Evolutionary conservation across 2,329 filamentous ascomycete genomes (phyloP), one percentile per base, ranked within the genome.

Genomic region (Aspergillus neoniger): DNA sequence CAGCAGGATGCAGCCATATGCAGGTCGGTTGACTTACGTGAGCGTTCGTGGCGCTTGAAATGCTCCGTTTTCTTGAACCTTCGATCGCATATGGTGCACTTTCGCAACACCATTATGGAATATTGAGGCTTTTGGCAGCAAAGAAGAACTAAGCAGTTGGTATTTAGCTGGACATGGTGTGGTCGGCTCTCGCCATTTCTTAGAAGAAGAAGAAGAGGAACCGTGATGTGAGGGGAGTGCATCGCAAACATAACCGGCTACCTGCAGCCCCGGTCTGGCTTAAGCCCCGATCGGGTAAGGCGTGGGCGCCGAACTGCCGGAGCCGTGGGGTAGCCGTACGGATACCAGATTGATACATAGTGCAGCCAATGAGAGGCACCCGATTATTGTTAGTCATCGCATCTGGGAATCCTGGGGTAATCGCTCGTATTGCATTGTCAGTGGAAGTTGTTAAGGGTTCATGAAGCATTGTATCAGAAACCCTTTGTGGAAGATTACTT

Each of bases 51-150:
- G 44, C 82, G 78, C 69, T 83, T 83, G 66, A 82, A 80, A 71
- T 84, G 82, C 68, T 84, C 82, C 30, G 80, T 82, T 72, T 85
- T 85, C 63, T 81, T 83, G 74, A 84, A 85, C 63, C 80, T 81
- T 63, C 82, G 79, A 63, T 83, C 82, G 75, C 82, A 85, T 57
- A 80, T 78, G 54, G 69, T 74, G 63, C 78, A 80, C 68, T 79
- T 77, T 69, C 73, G 74, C 57, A 78, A 69, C 63, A 79, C 75
- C 76, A 78, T 78, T 69, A 67, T 69, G 67, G 51, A 55, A 55
- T 52, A 58, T 64, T 15, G 38, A 44, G 49, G 54, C 7, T 48
- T 36, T 47, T 51, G 50, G 48, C 63, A 64, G 50, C 19, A 50
- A 30, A 38, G 38, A 15, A 17, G 36, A n/a, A 23, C 2, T 12